Base-by-base conservation (phyloP, 345 rosid genomes). In the Abelmoschus esculentus region DNA sequence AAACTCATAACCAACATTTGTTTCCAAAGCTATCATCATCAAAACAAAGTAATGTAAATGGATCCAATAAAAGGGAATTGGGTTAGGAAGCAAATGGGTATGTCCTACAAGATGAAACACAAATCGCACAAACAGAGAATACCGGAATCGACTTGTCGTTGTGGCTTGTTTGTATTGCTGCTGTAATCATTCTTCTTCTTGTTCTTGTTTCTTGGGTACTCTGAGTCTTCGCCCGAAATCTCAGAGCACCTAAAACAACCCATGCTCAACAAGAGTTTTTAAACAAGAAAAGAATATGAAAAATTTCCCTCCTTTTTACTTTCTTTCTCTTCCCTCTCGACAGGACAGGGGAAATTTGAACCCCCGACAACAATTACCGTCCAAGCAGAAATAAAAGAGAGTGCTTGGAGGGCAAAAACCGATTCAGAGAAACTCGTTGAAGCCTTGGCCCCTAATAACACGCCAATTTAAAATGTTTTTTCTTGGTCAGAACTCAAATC, bases 191-290 rank as follows among this genome's bases (percentile, higher is more conserved):
- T 77, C 44, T 34, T 57, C 11, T 40, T 55, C 31, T 12, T 54
- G 74, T 47, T 70, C 56, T 15, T 49, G 8, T 69, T 54, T 9
- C 6, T 69, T 14, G 34, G 62, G 32, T 79, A 73, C 50, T 78
- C 86, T 44, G 82, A 72, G 73, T 81, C 78, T 73, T 73, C 79
- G 67, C 55, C 78, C 6, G 87, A 77, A 77, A 77, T 75, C 44
- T 79, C 79, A 71, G 77, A 7, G 69, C 84, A 90, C 60, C 88
- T 32, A 73, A 91, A 87, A 76, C 95, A 91, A 60, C 89, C 91
- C 97, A 91, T 89, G 40, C 61, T 78, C 3, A 72, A 63, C 9
- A 12, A 62, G 31, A 61, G 13, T 11, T 13, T 52, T n/a, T 12
- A 55, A 69, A 42, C 18, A 11, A 54, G 7, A 31, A 31, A 2